Conservation (phyloP, 768 basidiomycete genomes). For the Mycena sanguinolenta region DNA sequence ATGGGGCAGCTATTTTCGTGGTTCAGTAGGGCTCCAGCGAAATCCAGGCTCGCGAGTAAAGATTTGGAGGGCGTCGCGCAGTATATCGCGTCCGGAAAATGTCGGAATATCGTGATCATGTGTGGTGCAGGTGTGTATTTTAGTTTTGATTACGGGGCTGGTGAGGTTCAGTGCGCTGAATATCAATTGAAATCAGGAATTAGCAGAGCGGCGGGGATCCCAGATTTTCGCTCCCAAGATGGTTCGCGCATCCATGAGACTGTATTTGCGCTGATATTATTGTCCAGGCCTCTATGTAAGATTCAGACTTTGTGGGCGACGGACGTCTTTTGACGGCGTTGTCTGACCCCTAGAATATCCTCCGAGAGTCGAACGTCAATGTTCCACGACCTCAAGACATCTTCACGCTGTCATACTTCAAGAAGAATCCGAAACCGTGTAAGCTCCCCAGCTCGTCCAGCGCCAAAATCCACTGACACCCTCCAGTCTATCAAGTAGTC, state of each 20-base stretch:
- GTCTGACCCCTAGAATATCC: not conserved
- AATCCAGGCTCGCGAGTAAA: slow-evolving; percentile 9
- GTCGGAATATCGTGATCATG: slow-evolving; percentile 27
- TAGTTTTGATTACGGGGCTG: not conserved
- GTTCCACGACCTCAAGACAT: slow-evolving; percentile 15
- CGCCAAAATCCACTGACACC: not conserved
- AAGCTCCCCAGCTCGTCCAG: not conserved
- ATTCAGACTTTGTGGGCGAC: not conserved
- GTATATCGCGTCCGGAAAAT: slow-evolving; percentile 27
- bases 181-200: slow-evolving; percentile 22
- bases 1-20: slow-evolving; percentile 28
- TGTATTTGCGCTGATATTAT: not conserved
- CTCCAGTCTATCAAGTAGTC: slow-evolving; percentile 23
- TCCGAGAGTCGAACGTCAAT: slow-evolving; percentile 14
- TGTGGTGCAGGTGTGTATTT: slow-evolving; percentile 7
- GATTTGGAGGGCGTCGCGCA: slow-evolving; percentile 29
- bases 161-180: not conserved
- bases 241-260: not conserved
- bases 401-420: slow-evolving; percentile 29
- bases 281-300: slow-evolving; percentile 23
- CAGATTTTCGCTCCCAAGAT: slow-evolving; percentile 24
- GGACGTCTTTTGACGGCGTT: not conserved
- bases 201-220: slow-evolving; percentile 27
- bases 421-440: slow-evolving; percentile 28
- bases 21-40: not conserved